A percentile compares a stretch with the other conserved stretches of the same genome.
These are phyloP conservation scores for Calonectria pteridis DNA, from an alignment of 2,329 filamentous ascomycete species.

Conservation along the genomic window DNA sequence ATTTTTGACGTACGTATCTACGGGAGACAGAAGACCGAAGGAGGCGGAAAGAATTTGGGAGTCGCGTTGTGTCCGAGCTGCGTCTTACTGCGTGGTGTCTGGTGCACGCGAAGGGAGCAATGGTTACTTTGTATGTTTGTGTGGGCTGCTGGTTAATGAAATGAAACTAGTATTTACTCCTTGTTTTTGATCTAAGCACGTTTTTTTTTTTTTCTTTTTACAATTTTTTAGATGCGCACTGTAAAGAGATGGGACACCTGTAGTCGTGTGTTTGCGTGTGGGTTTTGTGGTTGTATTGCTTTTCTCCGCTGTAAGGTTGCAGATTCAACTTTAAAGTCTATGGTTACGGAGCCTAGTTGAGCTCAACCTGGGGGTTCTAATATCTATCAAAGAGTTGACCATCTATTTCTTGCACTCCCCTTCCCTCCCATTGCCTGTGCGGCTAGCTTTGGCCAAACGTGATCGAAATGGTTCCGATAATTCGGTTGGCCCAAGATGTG, in stretches of 20 bases:
- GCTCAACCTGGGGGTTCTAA: not conserved
- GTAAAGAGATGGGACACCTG: slow-evolving; percentile 4
- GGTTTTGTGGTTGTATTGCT: slow-evolving; percentile 7
- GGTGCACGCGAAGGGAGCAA: slow-evolving; percentile 21
- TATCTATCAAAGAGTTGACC: not conserved
- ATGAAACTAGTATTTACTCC: slow-evolving; percentile 43
- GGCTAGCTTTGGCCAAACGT: not conserved
- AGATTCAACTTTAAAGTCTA: not conserved
- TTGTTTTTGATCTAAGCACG: slow-evolving; percentile 26
- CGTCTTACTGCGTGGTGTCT: slow-evolving; percentile 14
- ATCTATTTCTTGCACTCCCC: not conserved
- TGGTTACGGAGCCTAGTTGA: not conserved
- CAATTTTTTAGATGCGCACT: not conserved
- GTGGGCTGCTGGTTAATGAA: slow-evolving; percentile 47
- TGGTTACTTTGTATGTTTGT: slow-evolving; percentile 41
- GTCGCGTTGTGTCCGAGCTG: slow-evolving; percentile 25
- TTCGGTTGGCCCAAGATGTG: not conserved
- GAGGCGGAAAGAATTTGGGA: slow-evolving; percentile 25
- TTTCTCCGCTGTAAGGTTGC: not conserved
- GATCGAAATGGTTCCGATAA: not conserved
- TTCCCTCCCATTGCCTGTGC: not conserved
- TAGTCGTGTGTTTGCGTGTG: not conserved
- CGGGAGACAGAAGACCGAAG: slow-evolving; percentile 30
- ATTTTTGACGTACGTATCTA: slow-evolving; percentile 44
- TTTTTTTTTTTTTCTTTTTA: slow-evolving; percentile 11